Percentiles rank a stretch among this genome's conserved stretches.
Conservation (phyloP, 2,329 filamentous ascomycete genomes). For the Fusarium denticulatum region DNA sequence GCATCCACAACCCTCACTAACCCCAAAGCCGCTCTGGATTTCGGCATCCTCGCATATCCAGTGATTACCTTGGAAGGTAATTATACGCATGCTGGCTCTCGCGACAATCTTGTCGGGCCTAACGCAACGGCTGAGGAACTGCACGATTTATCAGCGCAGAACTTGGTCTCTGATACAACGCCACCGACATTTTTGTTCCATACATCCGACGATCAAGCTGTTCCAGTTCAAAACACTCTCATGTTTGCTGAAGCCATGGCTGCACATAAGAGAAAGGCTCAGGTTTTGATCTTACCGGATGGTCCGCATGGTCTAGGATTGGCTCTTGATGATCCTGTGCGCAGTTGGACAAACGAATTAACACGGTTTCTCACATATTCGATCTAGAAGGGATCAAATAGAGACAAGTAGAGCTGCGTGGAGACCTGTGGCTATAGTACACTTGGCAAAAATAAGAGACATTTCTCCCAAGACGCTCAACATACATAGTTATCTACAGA, state of each 20-base stretch:
- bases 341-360: constrained; percentile 15
- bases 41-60: constrained; percentile 18
- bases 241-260: constrained; percentile 18
- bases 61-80: constrained; percentile 13
- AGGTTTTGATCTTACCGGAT: constrained; percentile 5
- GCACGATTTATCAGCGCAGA: constrained; percentile 12
- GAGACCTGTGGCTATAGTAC: background rate
- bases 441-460: no score
- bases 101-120: constrained; percentile 9
- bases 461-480: no score
- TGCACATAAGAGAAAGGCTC: background rate
- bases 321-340: constrained; percentile 11
- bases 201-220: constrained; percentile 8
- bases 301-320: constrained; percentile 13
- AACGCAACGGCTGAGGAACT: background rate
- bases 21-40: constrained; percentile 1
- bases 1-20: constrained; percentile 22
- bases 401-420: rapidly evolving
- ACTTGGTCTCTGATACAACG: constrained; percentile 8
- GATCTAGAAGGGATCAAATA: background rate
- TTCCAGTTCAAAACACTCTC: constrained; percentile 14
- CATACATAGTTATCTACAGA: no score
- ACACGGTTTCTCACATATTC: constrained; percentile 19
- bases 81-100: constrained; percentile 10
- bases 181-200: constrained; percentile 25